Evolutionary conservation across 177 flowering plant genomes (phyloP).

Genomic region (Vitis hybrid): DNA sequence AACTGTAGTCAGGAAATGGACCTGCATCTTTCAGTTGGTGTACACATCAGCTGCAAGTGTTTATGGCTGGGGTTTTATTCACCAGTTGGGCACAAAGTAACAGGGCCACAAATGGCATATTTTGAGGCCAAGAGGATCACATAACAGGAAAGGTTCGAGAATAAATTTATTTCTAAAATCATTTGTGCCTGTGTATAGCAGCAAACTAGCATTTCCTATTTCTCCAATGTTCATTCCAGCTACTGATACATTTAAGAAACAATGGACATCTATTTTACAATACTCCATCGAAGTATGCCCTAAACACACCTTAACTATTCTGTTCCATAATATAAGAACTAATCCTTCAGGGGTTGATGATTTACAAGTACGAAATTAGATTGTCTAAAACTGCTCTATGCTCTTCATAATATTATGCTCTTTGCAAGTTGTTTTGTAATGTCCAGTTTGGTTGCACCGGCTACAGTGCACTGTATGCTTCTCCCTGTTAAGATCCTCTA

Average conservation of each 20-base stretch:
- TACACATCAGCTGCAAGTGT: too few species aligned
- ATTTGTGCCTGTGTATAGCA: too few species aligned
- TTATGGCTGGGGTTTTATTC: too few species aligned
- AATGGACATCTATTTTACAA: conserved; percentile 20
- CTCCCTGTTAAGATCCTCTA: conserved; percentile 61
- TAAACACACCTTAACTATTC: conserved; percentile 6
- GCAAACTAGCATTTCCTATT: too few species aligned
- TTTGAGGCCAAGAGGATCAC: too few species aligned
- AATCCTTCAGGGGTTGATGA: conserved; percentile 2
- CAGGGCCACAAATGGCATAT: too few species aligned
- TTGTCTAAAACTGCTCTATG: conserved; percentile 44
- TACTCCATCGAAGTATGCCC: conserved; percentile 13
- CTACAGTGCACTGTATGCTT: conserved; percentile 86
- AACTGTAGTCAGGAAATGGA: too few species aligned
- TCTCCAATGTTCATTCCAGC: conserved; percentile 3
- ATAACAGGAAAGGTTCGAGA: too few species aligned
- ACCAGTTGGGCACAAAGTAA: too few species aligned
- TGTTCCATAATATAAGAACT: background rate
- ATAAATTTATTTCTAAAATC: too few species aligned
- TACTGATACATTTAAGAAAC: conserved; percentile 13
- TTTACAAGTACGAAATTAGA: conserved; percentile 20
- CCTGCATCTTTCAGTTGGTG: too few species aligned
- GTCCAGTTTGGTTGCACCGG: conserved; percentile 81
- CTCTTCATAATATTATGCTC: conserved; percentile 35
- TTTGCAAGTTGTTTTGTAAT: conserved; percentile 87